Conservation (phyloP, 805 yeast genomes). For the Metahyphopichia silvanorum region DNA sequence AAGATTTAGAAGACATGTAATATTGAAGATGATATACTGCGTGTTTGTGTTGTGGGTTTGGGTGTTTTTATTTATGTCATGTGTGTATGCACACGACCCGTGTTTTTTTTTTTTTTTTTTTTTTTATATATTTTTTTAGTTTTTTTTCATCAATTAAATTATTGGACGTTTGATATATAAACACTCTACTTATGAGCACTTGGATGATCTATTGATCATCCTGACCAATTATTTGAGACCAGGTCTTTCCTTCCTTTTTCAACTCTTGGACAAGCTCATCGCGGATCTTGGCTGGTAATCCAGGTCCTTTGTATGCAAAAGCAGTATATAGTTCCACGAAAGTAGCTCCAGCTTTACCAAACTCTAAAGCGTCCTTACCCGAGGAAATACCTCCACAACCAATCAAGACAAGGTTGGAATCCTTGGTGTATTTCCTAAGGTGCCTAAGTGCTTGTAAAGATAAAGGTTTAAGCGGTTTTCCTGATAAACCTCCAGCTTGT, state of each 20-base stretch:
- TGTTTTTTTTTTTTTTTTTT: too few relatives aligned
- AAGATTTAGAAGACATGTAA: slow-evolving; percentile 10
- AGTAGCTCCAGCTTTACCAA: slow-evolving; percentile 92
- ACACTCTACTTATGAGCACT: not conserved
- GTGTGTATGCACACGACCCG: too few relatives aligned
- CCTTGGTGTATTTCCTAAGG: slow-evolving; percentile 75
- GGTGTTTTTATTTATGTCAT: too few relatives aligned
- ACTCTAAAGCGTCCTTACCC: slow-evolving; percentile 88
- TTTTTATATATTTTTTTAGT: too few relatives aligned
- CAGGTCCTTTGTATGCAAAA: slow-evolving; percentile 92
- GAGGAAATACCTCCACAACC: slow-evolving; percentile 95
- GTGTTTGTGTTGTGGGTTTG: too few relatives aligned
- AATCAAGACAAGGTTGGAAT: slow-evolving; percentile 66
- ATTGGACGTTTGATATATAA: too few relatives aligned
- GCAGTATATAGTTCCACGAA: slow-evolving; percentile 85
- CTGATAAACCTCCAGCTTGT: slow-evolving; percentile 88
- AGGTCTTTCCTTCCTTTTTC: slow-evolving; percentile 70
- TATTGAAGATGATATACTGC: too few relatives aligned
- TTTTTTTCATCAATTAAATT: too few relatives aligned
- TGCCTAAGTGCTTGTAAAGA: slow-evolving; percentile 67
- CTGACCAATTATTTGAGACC: slow-evolving; percentile 75
- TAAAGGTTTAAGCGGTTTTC: slow-evolving; percentile 83
- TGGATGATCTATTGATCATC: slow-evolving; percentile 33
- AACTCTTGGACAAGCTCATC: slow-evolving; percentile 47
- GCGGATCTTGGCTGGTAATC: slow-evolving; percentile 51